Evolutionary conservation across 208 protist species (phyloP).

Genomic region (Naegleria lovaniensis): DNA sequence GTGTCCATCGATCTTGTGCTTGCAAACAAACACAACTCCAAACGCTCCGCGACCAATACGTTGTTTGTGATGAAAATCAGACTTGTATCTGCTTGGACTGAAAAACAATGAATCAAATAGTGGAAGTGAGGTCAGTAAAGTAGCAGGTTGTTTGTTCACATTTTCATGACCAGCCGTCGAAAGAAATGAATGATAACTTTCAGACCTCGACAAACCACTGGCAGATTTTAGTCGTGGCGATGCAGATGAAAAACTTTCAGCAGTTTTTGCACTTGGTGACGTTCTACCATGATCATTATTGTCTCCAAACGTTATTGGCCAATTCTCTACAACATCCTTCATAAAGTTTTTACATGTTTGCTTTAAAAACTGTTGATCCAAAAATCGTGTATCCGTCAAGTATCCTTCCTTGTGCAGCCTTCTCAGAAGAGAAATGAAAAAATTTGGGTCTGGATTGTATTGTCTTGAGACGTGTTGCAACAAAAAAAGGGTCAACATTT

Average conservation of each 20-base stretch:
- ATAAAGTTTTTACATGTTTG: not conserved
- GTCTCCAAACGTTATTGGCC: not conserved
- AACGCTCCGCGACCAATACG: slow-evolving; percentile 19
- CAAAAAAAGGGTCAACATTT: not conserved
- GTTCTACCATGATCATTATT: not conserved
- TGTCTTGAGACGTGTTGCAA: slow-evolving; percentile 11
- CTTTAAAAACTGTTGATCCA: not conserved
- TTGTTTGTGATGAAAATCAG: not conserved
- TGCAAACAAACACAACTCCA: not conserved
- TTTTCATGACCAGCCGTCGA: not conserved
- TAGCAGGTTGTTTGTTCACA: not conserved
- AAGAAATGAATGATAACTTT: not conserved
- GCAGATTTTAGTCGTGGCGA: not conserved
- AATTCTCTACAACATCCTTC: not conserved
- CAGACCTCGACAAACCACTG: not conserved
- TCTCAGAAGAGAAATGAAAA: not conserved
- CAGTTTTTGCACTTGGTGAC: not conserved
- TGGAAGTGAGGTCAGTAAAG: not conserved
- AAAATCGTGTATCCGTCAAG: not conserved
- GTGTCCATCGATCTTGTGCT: not conserved
- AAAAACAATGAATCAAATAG: not conserved
- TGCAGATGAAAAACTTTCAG: not conserved
- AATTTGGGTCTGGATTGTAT: slow-evolving; percentile 1
- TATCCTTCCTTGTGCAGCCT: not conserved
- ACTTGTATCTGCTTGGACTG: not conserved